Percentiles rank a stretch among this genome's conserved stretches.
Evolutionary conservation across 768 basidiomycete genomes (phyloP).

Genomic region (Pleurotus platypus): DNA sequence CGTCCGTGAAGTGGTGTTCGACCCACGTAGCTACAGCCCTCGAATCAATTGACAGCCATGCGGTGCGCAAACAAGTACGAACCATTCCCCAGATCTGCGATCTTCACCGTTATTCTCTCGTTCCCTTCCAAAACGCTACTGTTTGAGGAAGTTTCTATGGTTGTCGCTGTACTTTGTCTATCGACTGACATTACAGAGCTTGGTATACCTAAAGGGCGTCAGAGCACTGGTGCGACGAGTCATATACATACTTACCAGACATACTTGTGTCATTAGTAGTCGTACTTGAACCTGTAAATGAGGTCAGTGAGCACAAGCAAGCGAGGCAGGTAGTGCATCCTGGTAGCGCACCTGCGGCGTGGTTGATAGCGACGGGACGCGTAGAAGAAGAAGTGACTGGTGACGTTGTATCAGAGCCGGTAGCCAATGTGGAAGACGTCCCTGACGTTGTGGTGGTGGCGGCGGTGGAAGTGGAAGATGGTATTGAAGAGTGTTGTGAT

Average conservation of each 20-base stretch:
- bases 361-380: background rate
- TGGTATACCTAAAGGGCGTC: slow-evolving; percentile 9
- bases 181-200: slow-evolving; percentile 32
- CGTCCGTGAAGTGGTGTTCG: slow-evolving; percentile 97
- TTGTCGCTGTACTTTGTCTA: slow-evolving; percentile 6
- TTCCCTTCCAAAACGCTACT: slow-evolving; percentile 18
- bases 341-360: background rate
- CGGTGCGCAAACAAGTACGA: slow-evolving; percentile 19
- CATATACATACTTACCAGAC: background rate
- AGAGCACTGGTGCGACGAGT: background rate
- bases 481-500: too few species aligned
- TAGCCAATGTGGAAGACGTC: background rate
- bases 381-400: background rate
- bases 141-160: slow-evolving; percentile 17
- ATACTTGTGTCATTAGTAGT: background rate
- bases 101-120: slow-evolving; percentile 94
- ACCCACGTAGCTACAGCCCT: slow-evolving; percentile 67
- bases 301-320: background rate
- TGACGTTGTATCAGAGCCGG: slow-evolving; percentile 1
- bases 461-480: background rate
- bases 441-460: slow-evolving; percentile 13
- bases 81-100: slow-evolving; percentile 97
- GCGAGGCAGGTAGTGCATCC: background rate
- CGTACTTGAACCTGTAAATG: slow-evolving; percentile 13
- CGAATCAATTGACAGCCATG: slow-evolving; percentile 1